These are phyloP conservation scores for Rugosomyces carneus DNA, from an alignment of 1,284 basidiomycete species.

Conservation along the genomic window DNA sequence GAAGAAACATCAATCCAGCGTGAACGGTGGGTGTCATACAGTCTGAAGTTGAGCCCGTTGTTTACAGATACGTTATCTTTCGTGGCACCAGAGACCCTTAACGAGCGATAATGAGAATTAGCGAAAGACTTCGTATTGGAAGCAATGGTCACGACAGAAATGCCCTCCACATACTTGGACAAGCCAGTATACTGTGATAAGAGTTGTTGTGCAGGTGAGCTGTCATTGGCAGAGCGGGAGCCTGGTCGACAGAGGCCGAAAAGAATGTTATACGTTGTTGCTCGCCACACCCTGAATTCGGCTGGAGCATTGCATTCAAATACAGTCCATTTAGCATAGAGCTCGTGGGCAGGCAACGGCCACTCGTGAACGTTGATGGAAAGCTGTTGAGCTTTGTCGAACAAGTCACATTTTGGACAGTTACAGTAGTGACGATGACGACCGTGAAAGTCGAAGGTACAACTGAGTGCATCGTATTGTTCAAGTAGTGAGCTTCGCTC, in stretches of 20 bases:
- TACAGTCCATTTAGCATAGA: conserved; percentile 26
- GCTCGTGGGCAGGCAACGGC: conserved; percentile 34
- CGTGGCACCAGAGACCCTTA: conserved; percentile 20
- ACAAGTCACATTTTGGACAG: conserved; percentile 26
- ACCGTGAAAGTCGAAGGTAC: neutral
- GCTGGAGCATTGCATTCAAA: conserved; percentile 42
- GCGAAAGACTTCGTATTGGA: conserved; percentile 37
- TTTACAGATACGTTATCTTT: conserved; percentile 25
- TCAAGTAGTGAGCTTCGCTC: conserved; percentile 16
- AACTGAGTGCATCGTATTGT: conserved; percentile 2
- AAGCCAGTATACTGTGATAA: neutral
- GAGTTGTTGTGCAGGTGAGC: neutral
- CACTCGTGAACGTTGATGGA: conserved; percentile 39
- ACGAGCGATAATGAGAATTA: conserved; percentile 29
- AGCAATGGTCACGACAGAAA: conserved; percentile 24
- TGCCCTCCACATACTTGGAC: neutral
- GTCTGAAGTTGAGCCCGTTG: conserved; percentile 25
- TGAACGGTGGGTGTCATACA: conserved; percentile 18
- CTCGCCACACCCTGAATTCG: conserved; percentile 38
- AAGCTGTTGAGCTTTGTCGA: conserved; percentile 19
- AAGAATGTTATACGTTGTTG: conserved; percentile 32
- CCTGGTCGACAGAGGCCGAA: conserved; percentile 23
- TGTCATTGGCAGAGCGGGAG: neutral
- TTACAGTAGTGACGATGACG: conserved; percentile 10
- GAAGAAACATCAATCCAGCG: conserved; percentile 15